Evolutionary conservation across 176 grass and related monocot genomes (phyloP).

Genomic region (Phoenix roebelenii): DNA sequence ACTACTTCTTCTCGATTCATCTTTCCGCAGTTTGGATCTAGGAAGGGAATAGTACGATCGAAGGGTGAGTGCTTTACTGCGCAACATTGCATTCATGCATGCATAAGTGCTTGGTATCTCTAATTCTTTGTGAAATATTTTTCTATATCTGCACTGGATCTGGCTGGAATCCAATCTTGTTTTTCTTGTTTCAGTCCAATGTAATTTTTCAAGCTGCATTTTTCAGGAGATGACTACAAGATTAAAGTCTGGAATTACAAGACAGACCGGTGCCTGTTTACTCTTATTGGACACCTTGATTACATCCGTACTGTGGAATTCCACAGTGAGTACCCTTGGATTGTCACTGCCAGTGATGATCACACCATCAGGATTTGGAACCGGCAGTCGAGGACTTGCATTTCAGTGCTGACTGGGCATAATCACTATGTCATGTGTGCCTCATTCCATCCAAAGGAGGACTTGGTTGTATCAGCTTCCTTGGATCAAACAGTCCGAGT

Average conservation of each 20-base stretch:
- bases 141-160: no score
- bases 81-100: no score
- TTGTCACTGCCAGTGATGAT: slow-evolving; percentile 75
- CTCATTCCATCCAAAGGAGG: slow-evolving; percentile 87
- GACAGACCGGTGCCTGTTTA: slow-evolving; percentile 82
- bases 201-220: no score
- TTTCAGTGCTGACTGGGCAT: slow-evolving; percentile 72
- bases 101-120: no score
- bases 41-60: no score
- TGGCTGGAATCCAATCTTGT: not conserved
- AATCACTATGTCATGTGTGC: slow-evolving; percentile 95
- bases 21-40: no score
- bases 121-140: no score
- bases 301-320: slow-evolving; percentile 93
- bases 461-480: slow-evolving; percentile 77
- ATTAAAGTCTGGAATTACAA: slow-evolving; percentile 96
- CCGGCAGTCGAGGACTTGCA: slow-evolving; percentile 76
- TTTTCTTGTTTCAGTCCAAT: slow-evolving; percentile 6
- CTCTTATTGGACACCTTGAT: slow-evolving; percentile 76
- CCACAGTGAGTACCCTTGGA: slow-evolving; percentile 71
- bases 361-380: slow-evolving; percentile 93
- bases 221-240: slow-evolving; percentile 77
- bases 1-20: no score
- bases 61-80: no score
- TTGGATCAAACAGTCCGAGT: slow-evolving; percentile 82